Evolutionary conservation across 768 basidiomycete genomes (phyloP).

Genomic region (Termitomyces sp.): DNA sequence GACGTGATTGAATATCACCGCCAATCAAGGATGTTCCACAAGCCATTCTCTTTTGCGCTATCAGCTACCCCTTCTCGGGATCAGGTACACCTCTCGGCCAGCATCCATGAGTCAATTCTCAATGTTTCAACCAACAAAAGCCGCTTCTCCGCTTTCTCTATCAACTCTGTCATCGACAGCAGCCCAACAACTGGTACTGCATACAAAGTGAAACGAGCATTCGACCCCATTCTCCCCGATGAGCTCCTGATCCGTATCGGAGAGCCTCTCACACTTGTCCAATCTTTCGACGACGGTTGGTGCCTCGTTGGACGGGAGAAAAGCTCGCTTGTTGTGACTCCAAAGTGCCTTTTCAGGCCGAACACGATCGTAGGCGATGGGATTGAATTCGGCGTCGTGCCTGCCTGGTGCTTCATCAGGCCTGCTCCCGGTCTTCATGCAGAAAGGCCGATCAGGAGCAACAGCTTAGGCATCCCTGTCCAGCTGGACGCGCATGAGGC

Average conservation of each 20-base stretch:
- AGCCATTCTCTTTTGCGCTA: constrained; percentile 36
- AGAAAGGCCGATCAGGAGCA: constrained; percentile 58
- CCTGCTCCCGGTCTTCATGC: constrained; percentile 52
- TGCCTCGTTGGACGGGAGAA: constrained; percentile 60
- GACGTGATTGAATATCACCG: constrained; percentile 40
- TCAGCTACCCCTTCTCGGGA: constrained; percentile 10
- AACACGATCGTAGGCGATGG: constrained; percentile 24
- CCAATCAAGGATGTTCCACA: constrained; percentile 34
- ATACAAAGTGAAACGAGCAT: constrained; percentile 59
- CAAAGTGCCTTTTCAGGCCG: constrained; percentile 37
- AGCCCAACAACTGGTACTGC: constrained; percentile 26
- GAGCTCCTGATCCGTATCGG: constrained; percentile 55
- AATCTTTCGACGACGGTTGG: constrained; percentile 78
- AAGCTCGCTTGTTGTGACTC: constrained; percentile 20
- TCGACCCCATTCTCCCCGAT: constrained; percentile 67
- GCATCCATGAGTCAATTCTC: constrained; percentile 18
- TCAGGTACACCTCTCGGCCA: constrained; percentile 8
- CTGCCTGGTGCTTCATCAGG: constrained; percentile 72
- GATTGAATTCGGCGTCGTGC: constrained; percentile 66
- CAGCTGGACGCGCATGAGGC: constrained; percentile 35
- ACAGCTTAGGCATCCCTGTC: constrained; percentile 60
- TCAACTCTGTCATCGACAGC: constrained; percentile 28
- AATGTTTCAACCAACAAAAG: constrained; percentile 18
- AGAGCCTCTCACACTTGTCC: constrained; percentile 56
- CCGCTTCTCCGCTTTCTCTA: constrained; percentile 35